These are phyloP conservation scores for Erythrobasidium hasegawianum DNA, from an alignment of 1,284 basidiomycete genomes.

Conservation along the genomic window DNA sequence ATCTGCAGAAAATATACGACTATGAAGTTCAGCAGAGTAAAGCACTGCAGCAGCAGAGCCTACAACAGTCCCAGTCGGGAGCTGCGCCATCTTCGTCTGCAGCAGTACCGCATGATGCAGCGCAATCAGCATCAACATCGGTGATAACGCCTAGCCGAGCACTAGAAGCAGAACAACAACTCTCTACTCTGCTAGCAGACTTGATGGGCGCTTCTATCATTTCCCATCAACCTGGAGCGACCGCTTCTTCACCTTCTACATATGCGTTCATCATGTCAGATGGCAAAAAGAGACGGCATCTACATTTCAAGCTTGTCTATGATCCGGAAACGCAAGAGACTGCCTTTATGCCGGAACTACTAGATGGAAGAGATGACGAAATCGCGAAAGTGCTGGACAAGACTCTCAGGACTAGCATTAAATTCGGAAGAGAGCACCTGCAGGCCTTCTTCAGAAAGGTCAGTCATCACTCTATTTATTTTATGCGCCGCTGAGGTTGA, in stretches of 20 bases:
- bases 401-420: constrained; percentile 15
- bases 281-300: constrained; percentile 10
- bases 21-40: constrained; percentile 31
- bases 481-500: too few relatives aligned
- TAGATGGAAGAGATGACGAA: constrained; percentile 25
- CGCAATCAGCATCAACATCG: not conserved
- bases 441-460: constrained; percentile 31
- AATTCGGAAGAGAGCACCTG: constrained; percentile 18
- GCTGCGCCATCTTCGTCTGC: not conserved
- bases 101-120: not conserved
- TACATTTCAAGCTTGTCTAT: constrained; percentile 22
- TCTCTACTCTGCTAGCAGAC: constrained; percentile 14
- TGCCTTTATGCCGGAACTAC: constrained; percentile 25
- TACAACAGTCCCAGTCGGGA: not conserved
- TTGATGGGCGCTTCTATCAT: constrained; percentile 11
- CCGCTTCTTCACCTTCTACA: not conserved
- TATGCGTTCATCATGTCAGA: constrained; percentile 26
- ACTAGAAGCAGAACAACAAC: not conserved
- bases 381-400: constrained; percentile 16
- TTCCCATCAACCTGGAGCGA: constrained; percentile 1
- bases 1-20: constrained; percentile 23
- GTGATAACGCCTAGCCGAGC: not conserved
- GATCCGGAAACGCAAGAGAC: constrained; percentile 7
- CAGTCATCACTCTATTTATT: not conserved
- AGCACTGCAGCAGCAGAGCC: constrained; percentile 7